A percentile compares a stretch with the other conserved stretches of the same genome.
Conservation (phyloP, 2,329 filamentous ascomycete genomes). For the Calcarisporium arbuscula region DNA sequence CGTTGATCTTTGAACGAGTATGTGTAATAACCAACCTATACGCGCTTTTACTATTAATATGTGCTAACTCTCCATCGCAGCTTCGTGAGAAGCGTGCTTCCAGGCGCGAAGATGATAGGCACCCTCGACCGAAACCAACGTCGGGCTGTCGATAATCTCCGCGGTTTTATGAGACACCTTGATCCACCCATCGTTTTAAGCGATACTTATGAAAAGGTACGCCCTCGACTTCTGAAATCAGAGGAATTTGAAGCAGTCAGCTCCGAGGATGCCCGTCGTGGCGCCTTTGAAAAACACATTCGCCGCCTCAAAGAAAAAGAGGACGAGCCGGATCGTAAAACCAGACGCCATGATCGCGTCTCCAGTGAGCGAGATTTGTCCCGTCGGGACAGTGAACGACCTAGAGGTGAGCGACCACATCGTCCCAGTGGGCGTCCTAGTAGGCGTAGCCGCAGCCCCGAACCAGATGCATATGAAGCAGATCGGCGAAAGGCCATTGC, state of each 20-base stretch:
- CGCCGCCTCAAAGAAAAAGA: conserved; percentile 88
- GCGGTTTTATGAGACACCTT: conserved; percentile 80
- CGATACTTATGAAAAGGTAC: conserved; percentile 87
- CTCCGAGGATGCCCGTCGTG: conserved; percentile 74
- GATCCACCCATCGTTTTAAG: conserved; percentile 72
- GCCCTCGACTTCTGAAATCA: conserved; percentile 68
- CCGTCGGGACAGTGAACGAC: conserved; percentile 56
- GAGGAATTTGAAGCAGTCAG: conserved; percentile 80
- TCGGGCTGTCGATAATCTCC: conserved; percentile 74
- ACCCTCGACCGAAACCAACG: conserved; percentile 81
- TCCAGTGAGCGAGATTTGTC: conserved; percentile 45
- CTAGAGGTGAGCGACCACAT: conserved; percentile 57
- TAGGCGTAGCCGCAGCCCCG: conserved; percentile 78
- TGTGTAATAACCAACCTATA: conserved; percentile 15
- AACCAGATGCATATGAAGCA: conserved; percentile 89
- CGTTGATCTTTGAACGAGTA: conserved; percentile 77
- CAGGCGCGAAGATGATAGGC: conserved; percentile 77
- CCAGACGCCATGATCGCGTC: conserved; percentile 51
- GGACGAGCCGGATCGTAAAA: conserved; percentile 66
- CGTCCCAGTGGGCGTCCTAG: conserved; percentile 48
- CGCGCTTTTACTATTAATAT: background rate
- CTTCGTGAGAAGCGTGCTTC: conserved; percentile 81
- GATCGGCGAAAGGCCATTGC: conserved; percentile 90
- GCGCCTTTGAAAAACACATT: conserved; percentile 87
- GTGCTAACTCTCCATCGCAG: conserved; percentile 27